Conservation (phyloP, 2,329 filamentous ascomycete genomes). For the Colletotrichum lentis region DNA sequence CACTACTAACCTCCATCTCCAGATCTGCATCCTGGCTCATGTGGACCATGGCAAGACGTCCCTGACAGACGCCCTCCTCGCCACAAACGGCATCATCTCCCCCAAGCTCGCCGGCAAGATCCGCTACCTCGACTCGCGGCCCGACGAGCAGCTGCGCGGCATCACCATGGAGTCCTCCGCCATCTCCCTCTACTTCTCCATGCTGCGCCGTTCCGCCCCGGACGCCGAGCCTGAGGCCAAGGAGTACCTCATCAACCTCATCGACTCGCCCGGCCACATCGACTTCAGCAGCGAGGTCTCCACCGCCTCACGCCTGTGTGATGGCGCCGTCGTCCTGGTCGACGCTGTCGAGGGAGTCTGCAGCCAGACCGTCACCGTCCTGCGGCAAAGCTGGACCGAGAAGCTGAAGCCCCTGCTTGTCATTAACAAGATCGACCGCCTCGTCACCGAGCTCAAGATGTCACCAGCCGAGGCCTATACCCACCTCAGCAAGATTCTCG, state of each 20-base stretch:
- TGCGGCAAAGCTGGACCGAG: conserved; percentile 94
- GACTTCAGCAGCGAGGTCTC: conserved; percentile 99
- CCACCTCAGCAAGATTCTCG: conserved; percentile 86
- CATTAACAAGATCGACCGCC: conserved; percentile 97
- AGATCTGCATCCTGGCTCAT: conserved; percentile 96
- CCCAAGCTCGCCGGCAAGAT: conserved; percentile 98
- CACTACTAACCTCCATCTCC: conserved; percentile 40
- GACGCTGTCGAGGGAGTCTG: conserved; percentile 98
- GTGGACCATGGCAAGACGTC: conserved; percentile 99
- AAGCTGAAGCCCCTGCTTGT: conserved; percentile 93
- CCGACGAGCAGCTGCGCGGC: conserved; percentile 92
- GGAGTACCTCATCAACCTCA: conserved; percentile 96
- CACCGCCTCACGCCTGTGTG: conserved; percentile 91
- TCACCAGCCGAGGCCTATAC: conserved; percentile 87
- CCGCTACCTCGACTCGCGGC: conserved; percentile 93
- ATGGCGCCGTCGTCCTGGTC: conserved; percentile 92
- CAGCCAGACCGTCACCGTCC: conserved; percentile 96
- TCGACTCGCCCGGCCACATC: conserved; percentile 97
- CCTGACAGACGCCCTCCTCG: conserved; percentile 92
- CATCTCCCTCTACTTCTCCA: conserved; percentile 94
- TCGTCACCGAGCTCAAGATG: conserved; percentile 95
- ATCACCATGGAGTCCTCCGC: conserved; percentile 99
- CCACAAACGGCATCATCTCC: conserved; percentile 99
- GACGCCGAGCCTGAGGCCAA: conserved; percentile 75
- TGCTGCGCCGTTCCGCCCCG: conserved; percentile 77